Evolutionary conservation across 148 eudicot species (phyloP).

Genomic region (Amaranthus hypochondriacus): DNA sequence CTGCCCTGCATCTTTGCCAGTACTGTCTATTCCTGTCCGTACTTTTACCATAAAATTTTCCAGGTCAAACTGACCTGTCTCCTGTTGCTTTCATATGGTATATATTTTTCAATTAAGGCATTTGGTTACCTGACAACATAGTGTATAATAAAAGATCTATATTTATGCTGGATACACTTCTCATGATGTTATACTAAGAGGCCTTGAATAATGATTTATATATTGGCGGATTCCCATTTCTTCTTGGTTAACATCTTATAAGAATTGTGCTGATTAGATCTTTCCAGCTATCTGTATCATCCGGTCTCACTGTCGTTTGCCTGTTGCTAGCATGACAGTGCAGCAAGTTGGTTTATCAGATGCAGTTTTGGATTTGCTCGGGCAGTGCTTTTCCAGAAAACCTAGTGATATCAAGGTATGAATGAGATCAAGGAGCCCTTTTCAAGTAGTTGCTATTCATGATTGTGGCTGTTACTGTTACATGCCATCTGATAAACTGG

Average conservation of each 20-base stretch:
- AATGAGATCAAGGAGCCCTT: conserved; percentile 3
- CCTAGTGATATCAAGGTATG: conserved; percentile 75
- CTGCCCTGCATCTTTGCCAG: too few species aligned
- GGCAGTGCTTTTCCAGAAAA: conserved; percentile 69
- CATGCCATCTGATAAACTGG: conserved; percentile 36
- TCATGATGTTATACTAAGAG: background rate
- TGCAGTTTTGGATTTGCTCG: conserved; percentile 61
- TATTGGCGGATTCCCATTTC: background rate
- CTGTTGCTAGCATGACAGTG: conserved; percentile 58
- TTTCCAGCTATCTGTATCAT: background rate
- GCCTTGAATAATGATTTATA: background rate
- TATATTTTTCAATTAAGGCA: too few species aligned
- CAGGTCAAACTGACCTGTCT: too few species aligned
- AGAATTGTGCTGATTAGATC: background rate
- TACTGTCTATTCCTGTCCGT: too few species aligned
- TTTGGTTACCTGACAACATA: too few species aligned
- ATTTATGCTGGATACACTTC: background rate
- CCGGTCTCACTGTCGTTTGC: conserved; percentile 12
- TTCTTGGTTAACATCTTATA: background rate
- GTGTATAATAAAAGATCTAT: too few species aligned
- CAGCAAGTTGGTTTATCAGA: conserved; percentile 73
- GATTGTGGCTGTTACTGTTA: conserved; percentile 15
- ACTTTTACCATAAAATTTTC: too few species aligned
- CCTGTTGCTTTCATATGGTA: too few species aligned
- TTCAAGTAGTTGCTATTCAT: conserved; percentile 1